Evolutionary conservation across 2,329 filamentous ascomycete species (phyloP).

Genomic region (Fusarium napiforme): DNA sequence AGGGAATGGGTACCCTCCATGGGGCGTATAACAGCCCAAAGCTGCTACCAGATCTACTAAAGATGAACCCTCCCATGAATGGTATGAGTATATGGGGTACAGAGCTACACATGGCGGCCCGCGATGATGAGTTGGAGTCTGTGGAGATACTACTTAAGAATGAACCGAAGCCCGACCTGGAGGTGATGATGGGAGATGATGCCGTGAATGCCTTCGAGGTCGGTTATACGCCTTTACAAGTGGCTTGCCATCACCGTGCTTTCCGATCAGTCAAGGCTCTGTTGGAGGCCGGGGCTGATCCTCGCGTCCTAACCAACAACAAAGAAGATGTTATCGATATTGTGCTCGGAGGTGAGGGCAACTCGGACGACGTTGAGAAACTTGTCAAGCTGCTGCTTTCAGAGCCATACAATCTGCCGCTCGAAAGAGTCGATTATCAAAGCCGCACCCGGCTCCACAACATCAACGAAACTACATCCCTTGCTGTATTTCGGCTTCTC

Average conservation of each 20-base stretch:
- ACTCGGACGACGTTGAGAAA: neutral
- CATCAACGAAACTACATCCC: neutral
- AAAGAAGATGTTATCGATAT: neutral
- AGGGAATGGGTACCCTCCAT: neutral
- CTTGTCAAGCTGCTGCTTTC: neutral
- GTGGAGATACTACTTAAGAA: neutral
- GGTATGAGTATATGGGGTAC: neutral
- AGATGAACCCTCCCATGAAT: neutral
- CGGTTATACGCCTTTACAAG: neutral
- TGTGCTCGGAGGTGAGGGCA: neutral
- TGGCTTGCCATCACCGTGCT: neutral
- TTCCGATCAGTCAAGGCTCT: neutral
- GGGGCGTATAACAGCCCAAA: neutral
- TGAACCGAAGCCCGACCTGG: neutral
- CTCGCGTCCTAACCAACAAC: neutral
- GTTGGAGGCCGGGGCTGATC: neutral
- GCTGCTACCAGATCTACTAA: neutral
- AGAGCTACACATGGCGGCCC: neutral
- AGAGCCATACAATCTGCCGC: neutral
- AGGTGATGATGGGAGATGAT: neutral
- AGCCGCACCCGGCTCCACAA: neutral
- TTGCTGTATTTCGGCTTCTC: neutral
- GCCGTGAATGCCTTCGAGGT: neutral
- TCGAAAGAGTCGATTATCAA: neutral
- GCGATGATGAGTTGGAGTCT: neutral